A percentile compares a stretch with the other conserved stretches of the same genome.
phyloP scores from a whole-genome alignment of 306 rosid species.

The Chamaecrista fasciculata region DNA sequence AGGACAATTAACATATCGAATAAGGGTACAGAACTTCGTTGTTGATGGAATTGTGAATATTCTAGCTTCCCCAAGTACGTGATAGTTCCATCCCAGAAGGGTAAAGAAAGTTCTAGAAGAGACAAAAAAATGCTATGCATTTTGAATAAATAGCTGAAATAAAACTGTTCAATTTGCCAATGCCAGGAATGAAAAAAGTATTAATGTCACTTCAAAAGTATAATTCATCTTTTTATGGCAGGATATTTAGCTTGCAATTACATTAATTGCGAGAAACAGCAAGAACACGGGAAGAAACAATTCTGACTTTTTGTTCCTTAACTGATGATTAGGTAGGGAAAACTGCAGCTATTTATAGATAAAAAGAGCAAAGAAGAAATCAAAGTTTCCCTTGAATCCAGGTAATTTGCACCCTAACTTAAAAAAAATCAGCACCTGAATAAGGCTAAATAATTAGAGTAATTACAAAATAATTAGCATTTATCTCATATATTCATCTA shows the following conservation, averaged over 20 bases:
- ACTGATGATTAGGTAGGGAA: no score
- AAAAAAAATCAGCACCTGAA: no score
- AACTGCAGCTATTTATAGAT: no score
- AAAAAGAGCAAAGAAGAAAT: no score
- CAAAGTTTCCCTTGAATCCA: no score
- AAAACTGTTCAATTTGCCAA: background rate
- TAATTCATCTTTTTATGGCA: background rate
- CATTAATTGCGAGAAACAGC: no score
- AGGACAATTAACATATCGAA: constrained; percentile 30
- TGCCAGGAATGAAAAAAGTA: background rate
- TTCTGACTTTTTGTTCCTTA: no score
- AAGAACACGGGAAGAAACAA: no score
- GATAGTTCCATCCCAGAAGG: background rate
- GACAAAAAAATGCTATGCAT: background rate
- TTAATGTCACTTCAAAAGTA: background rate
- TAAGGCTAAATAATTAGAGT: no score
- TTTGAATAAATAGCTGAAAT: background rate
- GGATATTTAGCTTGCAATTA: background rate
- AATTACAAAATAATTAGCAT: no score
- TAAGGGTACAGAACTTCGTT: constrained; percentile 20
- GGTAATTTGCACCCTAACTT: no score
- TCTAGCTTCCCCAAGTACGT: background rate
- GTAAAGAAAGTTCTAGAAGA: background rate
- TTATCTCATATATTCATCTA: constrained; percentile 5
- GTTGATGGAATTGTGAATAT: background rate